Percentiles rank a stretch among this genome's conserved stretches.
Conservation (phyloP, 768 basidiomycete species). For the Pisolithus tinctorius region DNA sequence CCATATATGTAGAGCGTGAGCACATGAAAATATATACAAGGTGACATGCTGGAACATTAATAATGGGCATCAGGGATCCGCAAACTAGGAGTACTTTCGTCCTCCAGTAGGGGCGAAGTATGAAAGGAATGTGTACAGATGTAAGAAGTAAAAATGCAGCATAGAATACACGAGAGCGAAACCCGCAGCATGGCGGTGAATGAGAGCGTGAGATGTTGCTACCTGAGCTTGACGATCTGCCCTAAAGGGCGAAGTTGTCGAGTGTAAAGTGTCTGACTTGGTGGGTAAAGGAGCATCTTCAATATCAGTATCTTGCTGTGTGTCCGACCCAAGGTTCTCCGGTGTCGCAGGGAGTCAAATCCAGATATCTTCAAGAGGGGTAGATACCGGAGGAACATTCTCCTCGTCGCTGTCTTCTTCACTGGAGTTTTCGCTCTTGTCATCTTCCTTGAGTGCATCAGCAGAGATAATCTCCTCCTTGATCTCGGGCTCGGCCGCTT, state of each 20-base stretch:
- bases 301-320: slow-evolving; percentile 15
- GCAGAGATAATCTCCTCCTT: slow-evolving; percentile 29
- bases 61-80: neutral
- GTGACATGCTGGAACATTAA: slow-evolving; percentile 3
- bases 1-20: slow-evolving; percentile 8
- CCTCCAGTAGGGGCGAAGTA: slow-evolving; percentile 27
- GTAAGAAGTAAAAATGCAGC: slow-evolving; percentile 37
- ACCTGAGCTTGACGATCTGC: slow-evolving; percentile 19
- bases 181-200: slow-evolving; percentile 29
- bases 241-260: slow-evolving; percentile 14
- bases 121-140: slow-evolving; percentile 37
- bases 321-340: slow-evolving; percentile 12
- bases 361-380: slow-evolving; percentile 24
- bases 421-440: slow-evolving; percentile 27
- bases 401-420: slow-evolving; percentile 39
- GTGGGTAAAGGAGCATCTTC: slow-evolving; percentile 22
- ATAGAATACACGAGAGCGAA: slow-evolving; percentile 33
- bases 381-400: slow-evolving; percentile 29
- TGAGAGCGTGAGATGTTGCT: slow-evolving; percentile 18
- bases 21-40: slow-evolving; percentile 8
- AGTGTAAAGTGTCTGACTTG: slow-evolving; percentile 13
- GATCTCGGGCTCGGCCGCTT: slow-evolving; percentile 34
- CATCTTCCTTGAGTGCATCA: slow-evolving; percentile 19
- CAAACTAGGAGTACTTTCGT: slow-evolving; percentile 22
- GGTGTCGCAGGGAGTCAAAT: slow-evolving; percentile 26